Conservation (phyloP, 2,329 filamentous ascomycete species). For the Leptoxyphium fumago region DNA sequence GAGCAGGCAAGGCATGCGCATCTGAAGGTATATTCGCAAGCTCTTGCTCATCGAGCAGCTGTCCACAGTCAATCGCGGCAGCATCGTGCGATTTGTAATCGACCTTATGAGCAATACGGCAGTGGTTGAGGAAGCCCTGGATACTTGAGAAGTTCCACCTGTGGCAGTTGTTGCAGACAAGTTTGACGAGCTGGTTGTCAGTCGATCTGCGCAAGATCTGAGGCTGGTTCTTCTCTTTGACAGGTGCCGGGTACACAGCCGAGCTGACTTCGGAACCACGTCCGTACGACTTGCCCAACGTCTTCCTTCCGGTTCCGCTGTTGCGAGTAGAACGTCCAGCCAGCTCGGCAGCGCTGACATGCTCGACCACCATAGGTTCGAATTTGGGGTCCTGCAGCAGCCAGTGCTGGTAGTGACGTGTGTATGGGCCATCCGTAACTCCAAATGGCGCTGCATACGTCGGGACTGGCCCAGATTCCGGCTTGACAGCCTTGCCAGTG, state of each 20-base stretch:
- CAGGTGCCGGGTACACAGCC: constrained; percentile 53
- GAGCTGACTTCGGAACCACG: constrained; percentile 24
- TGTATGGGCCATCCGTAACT: constrained; percentile 81
- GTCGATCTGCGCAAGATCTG: constrained; percentile 69
- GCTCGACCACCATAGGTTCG: constrained; percentile 36
- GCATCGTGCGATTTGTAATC: constrained; percentile 95
- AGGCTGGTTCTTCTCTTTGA: constrained; percentile 57
- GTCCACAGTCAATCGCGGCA: constrained; percentile 75
- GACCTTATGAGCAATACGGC: constrained; percentile 82
- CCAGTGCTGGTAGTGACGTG: constrained; percentile 91
- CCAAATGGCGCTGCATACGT: constrained; percentile 78
- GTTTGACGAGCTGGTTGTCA: constrained; percentile 74
- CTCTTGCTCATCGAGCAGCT: constrained; percentile 60
- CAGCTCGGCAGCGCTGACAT: constrained; percentile 9
- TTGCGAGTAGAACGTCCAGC: constrained; percentile 73
- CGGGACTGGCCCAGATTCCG: constrained; percentile 49
- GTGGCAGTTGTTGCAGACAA: constrained; percentile 75
- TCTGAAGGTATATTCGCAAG: constrained; percentile 17
- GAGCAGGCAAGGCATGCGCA: constrained; percentile 6
- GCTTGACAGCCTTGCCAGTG: constrained; percentile 53
- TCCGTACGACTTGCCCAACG: constrained; percentile 34
- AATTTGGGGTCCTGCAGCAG: constrained; percentile 78
- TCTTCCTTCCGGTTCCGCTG: constrained; percentile 44
- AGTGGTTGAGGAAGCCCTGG: constrained; percentile 99
- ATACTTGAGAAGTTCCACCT: constrained; percentile 89